Evolutionary conservation across 208 protist species (phyloP).

Genomic region (Wallacemonas sp.): DNA sequence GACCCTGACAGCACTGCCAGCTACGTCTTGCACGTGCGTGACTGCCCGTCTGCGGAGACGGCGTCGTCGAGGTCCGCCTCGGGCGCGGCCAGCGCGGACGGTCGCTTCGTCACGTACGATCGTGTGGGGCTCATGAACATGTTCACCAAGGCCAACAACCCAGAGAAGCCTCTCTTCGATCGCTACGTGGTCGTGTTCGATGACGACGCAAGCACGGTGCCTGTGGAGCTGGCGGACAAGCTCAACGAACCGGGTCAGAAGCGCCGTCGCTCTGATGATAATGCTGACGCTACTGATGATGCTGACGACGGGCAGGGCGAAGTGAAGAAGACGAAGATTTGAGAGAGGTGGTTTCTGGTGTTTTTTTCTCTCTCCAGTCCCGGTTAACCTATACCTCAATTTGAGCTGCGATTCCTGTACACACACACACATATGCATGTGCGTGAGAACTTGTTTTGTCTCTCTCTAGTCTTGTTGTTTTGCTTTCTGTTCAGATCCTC

Average conservation of each 20-base stretch:
- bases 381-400: no score
- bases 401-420: no score
- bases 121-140: slow-evolving; percentile 57
- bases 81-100: slow-evolving; percentile 46
- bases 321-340: slow-evolving; percentile 18
- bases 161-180: slow-evolving; percentile 41
- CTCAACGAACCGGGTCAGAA: slow-evolving; percentile 4
- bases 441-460: no score
- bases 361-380: not conserved
- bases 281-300: not conserved
- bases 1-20: slow-evolving; percentile 70
- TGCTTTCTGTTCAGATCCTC: slow-evolving; percentile 1
- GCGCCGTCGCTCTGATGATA: not conserved
- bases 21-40: slow-evolving; percentile 53
- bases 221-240: slow-evolving; percentile 4
- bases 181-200: slow-evolving; percentile 67
- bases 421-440: no score
- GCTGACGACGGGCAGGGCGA: not conserved
- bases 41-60: slow-evolving; percentile 4
- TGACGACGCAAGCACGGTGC: slow-evolving; percentile 19
- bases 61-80: not conserved
- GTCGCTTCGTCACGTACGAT: slow-evolving; percentile 62
- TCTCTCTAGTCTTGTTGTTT: no score
- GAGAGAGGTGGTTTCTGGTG: not conserved
- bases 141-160: slow-evolving; percentile 68